Base-by-base conservation (phyloP, 345 rosid genomes). In the Boechera divaricarpa region DNA sequence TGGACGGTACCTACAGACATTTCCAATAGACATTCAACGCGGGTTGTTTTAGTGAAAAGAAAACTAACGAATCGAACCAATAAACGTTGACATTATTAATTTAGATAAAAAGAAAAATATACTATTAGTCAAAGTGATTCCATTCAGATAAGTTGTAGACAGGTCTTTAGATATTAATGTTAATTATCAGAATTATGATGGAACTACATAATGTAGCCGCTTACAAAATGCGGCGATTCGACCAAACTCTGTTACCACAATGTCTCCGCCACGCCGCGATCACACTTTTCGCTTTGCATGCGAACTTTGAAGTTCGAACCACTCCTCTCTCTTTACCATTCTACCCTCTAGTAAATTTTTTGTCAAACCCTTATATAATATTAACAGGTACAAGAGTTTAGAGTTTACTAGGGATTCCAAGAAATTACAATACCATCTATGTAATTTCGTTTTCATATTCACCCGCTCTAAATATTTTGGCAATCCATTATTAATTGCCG, bases 171-270 rank as follows among this genome's bases (percentile, higher is more conserved):
- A 32, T 21, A 21, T 31, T 68, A 32, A 42, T 68, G 15, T 29
- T 49, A 60, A 69, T 51, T 32, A 75, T 39, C 38, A 29, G 24
- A 16, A 48, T 1, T n/a, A 49, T 15, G 64, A 70, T 24, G 72
- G 68, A 51, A 63, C 31, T 78, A 64, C 61, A 71, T 38, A 71
- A 71, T 65, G 63, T 39, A 63, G 26, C 18, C 28, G 24, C 24
- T 21, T 21, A 21, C 1, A 21, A 21, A 80, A 90, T 81, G 98
- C 86, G 96, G 96, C 91, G 88, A 88, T 86, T 87, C 98, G 97
- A 85, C 94, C 87, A 86, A 85, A 83, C 89, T 78, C 88, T 85
- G 86, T 69, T 85, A 67, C 85, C 81, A 62, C 57, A 60, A 39
- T 78, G 92, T 81, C 83, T 0, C 5, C 26, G 81, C 85, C 96